A percentile compares a stretch with the other conserved stretches of the same genome.
These are phyloP conservation scores for Coffea canephora DNA, from an alignment of 257 asterid genomes.

Conservation along the genomic window DNA sequence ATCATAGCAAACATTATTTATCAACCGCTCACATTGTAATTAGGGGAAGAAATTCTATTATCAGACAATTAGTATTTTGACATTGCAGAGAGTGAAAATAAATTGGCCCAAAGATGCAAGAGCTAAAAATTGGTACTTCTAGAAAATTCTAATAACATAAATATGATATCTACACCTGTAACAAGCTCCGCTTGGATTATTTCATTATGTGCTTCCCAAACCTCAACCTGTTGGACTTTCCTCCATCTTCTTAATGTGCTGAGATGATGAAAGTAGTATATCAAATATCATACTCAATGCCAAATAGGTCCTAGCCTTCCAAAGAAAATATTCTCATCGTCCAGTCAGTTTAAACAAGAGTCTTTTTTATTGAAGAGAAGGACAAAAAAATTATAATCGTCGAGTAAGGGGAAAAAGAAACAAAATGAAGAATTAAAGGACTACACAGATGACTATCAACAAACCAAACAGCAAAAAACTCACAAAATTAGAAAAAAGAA, in stretches of 20 bases:
- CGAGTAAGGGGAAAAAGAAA: too few relatives aligned
- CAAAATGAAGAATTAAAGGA: too few relatives aligned
- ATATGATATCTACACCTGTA: constrained; percentile 50
- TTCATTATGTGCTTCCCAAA: constrained; percentile 81
- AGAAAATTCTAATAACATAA: constrained; percentile 1
- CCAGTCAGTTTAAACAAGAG: background rate
- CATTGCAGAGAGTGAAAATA: background rate
- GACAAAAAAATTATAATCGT: too few relatives aligned
- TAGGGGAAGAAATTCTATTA: background rate
- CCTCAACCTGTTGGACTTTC: constrained; percentile 72
- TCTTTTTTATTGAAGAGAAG: too few relatives aligned
- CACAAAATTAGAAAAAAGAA: too few relatives aligned
- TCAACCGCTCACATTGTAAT: background rate
- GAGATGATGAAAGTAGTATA: constrained; percentile 15
- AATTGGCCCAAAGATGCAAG: too few relatives aligned
- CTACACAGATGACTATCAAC: too few relatives aligned
- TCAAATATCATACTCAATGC: background rate
- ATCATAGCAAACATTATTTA: constrained; percentile 26
- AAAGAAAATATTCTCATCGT: background rate
- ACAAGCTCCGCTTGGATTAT: constrained; percentile 88
- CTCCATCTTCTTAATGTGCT: constrained; percentile 93
- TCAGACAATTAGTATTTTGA: background rate
- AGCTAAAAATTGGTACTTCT: background rate
- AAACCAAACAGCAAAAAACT: too few relatives aligned
- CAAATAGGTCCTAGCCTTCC: background rate